Base-by-base conservation (phyloP, 192 early-diverging fungal species). In the Physocladia obscura region DNA sequence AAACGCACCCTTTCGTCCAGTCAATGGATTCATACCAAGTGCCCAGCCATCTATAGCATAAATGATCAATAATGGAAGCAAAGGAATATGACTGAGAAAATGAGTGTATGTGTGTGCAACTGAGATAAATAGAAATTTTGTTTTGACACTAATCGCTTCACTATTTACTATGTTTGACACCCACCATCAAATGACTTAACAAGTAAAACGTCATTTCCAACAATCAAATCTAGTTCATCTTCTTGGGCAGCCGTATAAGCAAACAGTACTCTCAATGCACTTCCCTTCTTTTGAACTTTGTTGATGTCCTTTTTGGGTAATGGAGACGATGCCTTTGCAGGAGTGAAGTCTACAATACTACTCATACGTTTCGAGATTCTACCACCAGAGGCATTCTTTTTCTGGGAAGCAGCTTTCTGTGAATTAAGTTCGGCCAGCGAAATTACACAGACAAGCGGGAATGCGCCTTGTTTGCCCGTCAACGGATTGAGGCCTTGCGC, bases 371-470 rank as follows among this genome's bases (percentile, higher is more conserved):
- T 65, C 26, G 38, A 47, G 8, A 65, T 37, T 4, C 62, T 6
- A 19, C 8, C 17, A 31, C 3, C 49, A 30, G 3, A 50, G 22
- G 30, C 8, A 11, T 38, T 13, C 4, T 29, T 17, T n/a, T 51
- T 31, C 32, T 65, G 48, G 21, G 26, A 27, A 29, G 21, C 24
- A 32, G 57, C 24, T 35, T 51, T 51, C 3, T 15, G 15, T 3
- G 44, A 29, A n/a, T 56, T 4, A 3, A 27, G n/a, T 35, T 67
- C 70, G 24, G 24, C 40, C 22, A 49, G 4, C 21, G 6, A 27
- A 32, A 22, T 32, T 24, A 76, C 75, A 63, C 75, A 76, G 40
- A 76, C 71, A 44, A 76, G 56, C 2, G 75, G 75, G 64, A 76
- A 76, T 3, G 65, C 75, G 11, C 75, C 75, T 60, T 76, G 71